These are phyloP conservation scores for Combretum micranthum DNA, from an alignment of 345 rosid species.

Conservation along the genomic window DNA sequence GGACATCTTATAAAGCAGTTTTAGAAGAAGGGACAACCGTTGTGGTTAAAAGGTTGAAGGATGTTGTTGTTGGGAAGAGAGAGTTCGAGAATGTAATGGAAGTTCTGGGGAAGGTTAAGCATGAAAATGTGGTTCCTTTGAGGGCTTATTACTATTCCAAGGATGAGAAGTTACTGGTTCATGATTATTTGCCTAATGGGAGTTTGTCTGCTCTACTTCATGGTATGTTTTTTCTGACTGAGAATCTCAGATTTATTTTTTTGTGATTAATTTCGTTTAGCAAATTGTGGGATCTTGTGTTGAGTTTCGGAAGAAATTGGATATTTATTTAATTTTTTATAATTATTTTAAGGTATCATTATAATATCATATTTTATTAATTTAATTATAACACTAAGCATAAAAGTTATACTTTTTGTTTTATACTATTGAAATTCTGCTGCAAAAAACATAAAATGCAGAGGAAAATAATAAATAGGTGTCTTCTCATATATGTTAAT, in stretches of 20 bases:
- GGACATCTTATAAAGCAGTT: conserved; percentile 95
- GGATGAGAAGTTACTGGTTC: conserved; percentile 87
- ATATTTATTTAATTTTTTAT: no score
- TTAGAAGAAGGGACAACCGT: conserved; percentile 91
- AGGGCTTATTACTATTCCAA: conserved; percentile 82
- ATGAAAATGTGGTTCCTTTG: conserved; percentile 71
- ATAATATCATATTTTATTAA: no score
- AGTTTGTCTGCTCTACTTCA: conserved; percentile 92
- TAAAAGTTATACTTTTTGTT: no score
- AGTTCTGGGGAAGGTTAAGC: conserved; percentile 57
- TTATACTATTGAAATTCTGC: no score
- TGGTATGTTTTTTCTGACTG: conserved; percentile 29
- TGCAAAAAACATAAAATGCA: no score
- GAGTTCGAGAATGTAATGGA: conserved; percentile 84
- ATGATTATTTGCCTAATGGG: conserved; percentile 76
- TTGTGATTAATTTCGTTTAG: not conserved
- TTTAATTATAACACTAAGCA: no score
- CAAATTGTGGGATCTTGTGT: no score
- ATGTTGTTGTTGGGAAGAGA: conserved; percentile 55
- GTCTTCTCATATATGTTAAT: no score
- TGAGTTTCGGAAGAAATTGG: no score
- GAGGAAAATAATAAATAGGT: no score
- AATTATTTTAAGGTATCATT: no score
- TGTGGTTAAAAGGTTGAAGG: conserved; percentile 82
- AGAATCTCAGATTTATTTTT: not conserved